Evolutionary conservation across 305 asterid species (phyloP).

Genomic region (Fraxinus xanthoxyloides): DNA sequence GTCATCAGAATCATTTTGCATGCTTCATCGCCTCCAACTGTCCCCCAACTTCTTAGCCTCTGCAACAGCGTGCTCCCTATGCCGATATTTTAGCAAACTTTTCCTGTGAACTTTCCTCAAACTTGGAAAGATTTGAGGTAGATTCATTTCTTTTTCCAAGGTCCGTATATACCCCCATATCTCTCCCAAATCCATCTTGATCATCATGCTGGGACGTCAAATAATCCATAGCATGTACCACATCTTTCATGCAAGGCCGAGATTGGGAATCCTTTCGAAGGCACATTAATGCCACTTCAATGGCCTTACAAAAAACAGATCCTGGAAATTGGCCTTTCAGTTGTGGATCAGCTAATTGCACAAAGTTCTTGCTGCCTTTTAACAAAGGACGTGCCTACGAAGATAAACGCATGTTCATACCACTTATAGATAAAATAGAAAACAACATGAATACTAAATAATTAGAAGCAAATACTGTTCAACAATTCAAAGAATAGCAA

Average conservation of each 20-base stretch:
- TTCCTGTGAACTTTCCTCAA: not conserved
- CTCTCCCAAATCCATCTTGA: not conserved
- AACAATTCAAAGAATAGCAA: too few relatives aligned
- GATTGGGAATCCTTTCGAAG: slow-evolving; percentile 27
- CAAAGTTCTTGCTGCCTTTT: slow-evolving; percentile 18
- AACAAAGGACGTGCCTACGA: slow-evolving; percentile 33
- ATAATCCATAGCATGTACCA: slow-evolving; percentile 25
- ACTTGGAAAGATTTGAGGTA: not conserved
- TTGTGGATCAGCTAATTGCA: slow-evolving; percentile 33
- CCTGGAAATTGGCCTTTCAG: slow-evolving; percentile 28
- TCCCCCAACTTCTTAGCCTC: slow-evolving; percentile 40
- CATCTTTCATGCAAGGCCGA: slow-evolving; percentile 36
- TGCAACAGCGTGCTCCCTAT: slow-evolving; percentile 33
- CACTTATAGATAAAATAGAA: not conserved
- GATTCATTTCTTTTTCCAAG: not conserved
- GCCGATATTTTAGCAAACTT: slow-evolving; percentile 15
- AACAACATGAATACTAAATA: not conserved
- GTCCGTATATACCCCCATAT: not conserved
- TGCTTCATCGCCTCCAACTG: slow-evolving; percentile 17
- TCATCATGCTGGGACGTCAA: slow-evolving; percentile 21
- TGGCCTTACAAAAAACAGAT: slow-evolving; percentile 8
- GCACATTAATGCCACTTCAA: slow-evolving; percentile 37
- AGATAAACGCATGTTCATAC: not conserved
- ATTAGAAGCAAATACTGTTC: not conserved
- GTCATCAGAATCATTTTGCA: not conserved